Evolutionary conservation across 345 rosid species (phyloP).

Genomic region (Isatis tinctoria): DNA sequence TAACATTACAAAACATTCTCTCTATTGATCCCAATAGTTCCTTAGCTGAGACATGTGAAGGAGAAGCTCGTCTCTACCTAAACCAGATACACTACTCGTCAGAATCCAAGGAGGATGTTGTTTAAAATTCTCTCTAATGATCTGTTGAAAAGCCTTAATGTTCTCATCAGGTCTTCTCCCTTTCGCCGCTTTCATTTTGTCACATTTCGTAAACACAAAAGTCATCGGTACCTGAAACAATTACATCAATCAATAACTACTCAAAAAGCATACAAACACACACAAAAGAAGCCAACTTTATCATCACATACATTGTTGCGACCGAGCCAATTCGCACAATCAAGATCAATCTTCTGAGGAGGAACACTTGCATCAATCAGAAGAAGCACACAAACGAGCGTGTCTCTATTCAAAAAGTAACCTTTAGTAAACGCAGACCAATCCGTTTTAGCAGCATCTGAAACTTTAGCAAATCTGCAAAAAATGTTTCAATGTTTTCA

Average conservation of each 20-base stretch:
- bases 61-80: conserved; percentile 91
- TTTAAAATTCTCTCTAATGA: conserved; percentile 54
- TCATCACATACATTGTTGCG: conserved; percentile 57
- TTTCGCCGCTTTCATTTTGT: conserved; percentile 70
- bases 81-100: conserved; percentile 84
- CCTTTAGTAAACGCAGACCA: conserved; percentile 95
- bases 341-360: conserved; percentile 87
- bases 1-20: neutral
- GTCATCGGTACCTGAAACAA: conserved; percentile 72
- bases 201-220: conserved; percentile 84
- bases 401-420: conserved; percentile 77
- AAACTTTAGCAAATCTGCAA: conserved; percentile 76
- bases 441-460: conserved; percentile 76
- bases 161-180: conserved; percentile 84
- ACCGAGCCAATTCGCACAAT: conserved; percentile 95
- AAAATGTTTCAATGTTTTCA: neutral
- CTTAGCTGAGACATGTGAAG: conserved; percentile 67
- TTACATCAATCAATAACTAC: neutral
- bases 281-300: neutral
- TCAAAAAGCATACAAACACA: neutral
- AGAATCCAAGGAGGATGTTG: conserved; percentile 86
- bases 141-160: conserved; percentile 62
- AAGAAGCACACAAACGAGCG: conserved; percentile 72
- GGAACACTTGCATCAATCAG: conserved; percentile 90
- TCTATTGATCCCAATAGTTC: conserved; percentile 46